Percentiles rank a stretch among this genome's conserved stretches.
Evolutionary conservation across 1,284 basidiomycete species (phyloP).

Genomic region (Moesziomyces sp.): DNA sequence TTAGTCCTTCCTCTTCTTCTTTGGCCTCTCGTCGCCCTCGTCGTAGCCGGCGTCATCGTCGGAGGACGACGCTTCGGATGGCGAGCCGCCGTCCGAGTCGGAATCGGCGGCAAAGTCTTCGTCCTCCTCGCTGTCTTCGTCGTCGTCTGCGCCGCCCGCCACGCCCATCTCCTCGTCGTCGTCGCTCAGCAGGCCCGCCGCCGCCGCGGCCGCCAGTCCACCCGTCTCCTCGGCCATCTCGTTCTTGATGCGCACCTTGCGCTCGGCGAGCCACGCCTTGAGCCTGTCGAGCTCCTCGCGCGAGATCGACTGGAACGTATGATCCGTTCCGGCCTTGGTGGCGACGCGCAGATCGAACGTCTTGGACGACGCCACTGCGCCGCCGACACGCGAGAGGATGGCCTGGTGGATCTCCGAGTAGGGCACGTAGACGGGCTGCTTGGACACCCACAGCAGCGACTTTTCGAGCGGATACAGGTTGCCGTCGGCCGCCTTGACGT

Average conservation of each 20-base stretch:
- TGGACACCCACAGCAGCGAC: conserved; percentile 97
- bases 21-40: conserved; percentile 42
- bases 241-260: conserved; percentile 94
- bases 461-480: conserved; percentile 98
- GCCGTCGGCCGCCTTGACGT: conserved; percentile 95
- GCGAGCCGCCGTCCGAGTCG: conserved; percentile 57
- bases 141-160: conserved; percentile 72
- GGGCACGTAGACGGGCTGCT: conserved; percentile 91
- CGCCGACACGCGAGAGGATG: conserved; percentile 92
- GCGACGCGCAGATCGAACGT: conserved; percentile 95
- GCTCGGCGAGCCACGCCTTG: conserved; percentile 84
- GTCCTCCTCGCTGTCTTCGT: conserved; percentile 71
- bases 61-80: conserved; percentile 69
- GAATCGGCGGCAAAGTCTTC: conserved; percentile 85
- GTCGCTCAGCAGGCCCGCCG: conserved; percentile 74
- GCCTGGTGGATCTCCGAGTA: conserved; percentile 90
- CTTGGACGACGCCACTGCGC: conserved; percentile 84
- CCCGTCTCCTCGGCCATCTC: conserved; percentile 86
- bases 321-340: conserved; percentile 77
- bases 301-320: conserved; percentile 85
- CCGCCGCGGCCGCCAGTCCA: conserved; percentile 71
- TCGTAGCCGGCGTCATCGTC: conserved; percentile 64
- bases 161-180: conserved; percentile 75
- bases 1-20: conserved; percentile 59
- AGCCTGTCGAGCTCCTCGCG: conserved; percentile 93